These are phyloP conservation scores for Chlamydomonas sp. DNA, from an alignment of 139 green algal genomes.

Conservation along the genomic window DNA sequence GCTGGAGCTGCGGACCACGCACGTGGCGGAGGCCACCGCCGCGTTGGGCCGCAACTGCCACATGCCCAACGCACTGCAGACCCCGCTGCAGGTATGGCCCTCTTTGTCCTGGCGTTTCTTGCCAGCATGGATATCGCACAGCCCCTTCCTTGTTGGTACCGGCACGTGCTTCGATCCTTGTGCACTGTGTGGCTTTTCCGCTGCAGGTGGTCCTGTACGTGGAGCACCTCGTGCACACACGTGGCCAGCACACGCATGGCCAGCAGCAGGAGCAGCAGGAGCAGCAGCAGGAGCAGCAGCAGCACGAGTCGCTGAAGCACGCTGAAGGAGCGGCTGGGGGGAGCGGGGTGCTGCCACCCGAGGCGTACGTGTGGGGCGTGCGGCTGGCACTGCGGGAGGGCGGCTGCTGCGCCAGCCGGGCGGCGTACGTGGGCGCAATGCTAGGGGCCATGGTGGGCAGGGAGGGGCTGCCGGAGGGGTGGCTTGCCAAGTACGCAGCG, in stretches of 20 bases:
- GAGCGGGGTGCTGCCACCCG: neutral
- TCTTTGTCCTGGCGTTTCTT: neutral
- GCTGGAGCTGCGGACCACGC: conserved; percentile 24
- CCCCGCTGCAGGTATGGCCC: conserved; percentile 59
- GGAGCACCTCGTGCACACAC: conserved; percentile 37
- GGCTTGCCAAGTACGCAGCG: conserved; percentile 12
- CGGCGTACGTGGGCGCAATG: conserved; percentile 54
- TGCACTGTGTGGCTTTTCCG: neutral
- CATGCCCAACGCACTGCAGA: conserved; percentile 68
- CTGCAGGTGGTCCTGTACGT: conserved; percentile 51
- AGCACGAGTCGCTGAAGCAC: no score
- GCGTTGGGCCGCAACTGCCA: conserved; percentile 72
- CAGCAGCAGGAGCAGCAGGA: neutral
- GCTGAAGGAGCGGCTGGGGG: neutral
- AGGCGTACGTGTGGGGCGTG: conserved; percentile 40
- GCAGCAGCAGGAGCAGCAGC: neutral
- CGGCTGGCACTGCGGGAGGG: conserved; percentile 53
- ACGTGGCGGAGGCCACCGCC: conserved; percentile 28
- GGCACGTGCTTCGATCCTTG: neutral
- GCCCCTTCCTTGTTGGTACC: neutral
- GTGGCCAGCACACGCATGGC: neutral
- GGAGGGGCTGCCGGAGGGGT: conserved; percentile 21
- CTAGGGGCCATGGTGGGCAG: conserved; percentile 45
- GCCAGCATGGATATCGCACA: no score
- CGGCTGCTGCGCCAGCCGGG: conserved; percentile 65